Conservation (phyloP, 208 protist genomes). For the Angomonas desouzai region DNA sequence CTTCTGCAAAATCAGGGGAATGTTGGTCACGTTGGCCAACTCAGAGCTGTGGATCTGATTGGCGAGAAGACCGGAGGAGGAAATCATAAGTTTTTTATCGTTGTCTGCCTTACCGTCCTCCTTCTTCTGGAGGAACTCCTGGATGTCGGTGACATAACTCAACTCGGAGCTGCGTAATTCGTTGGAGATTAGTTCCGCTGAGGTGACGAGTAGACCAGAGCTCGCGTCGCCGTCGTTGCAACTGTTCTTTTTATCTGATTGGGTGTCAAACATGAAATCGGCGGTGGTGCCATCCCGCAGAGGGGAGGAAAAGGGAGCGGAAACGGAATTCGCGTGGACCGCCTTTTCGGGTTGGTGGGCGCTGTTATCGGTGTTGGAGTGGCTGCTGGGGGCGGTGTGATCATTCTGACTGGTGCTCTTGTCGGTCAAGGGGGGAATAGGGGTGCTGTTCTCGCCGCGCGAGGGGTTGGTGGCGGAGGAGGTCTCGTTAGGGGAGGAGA, state of each 20-base stretch:
- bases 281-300: background rate
- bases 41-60: background rate
- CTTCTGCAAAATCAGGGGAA: background rate
- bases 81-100: background rate
- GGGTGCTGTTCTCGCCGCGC: background rate
- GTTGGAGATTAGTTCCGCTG: too few species aligned
- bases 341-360: too few species aligned
- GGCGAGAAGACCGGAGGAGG: background rate
- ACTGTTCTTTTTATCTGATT: background rate
- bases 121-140: too few species aligned
- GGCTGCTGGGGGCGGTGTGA: background rate
- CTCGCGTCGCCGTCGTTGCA: background rate
- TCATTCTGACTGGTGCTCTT: background rate
- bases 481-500: background rate
- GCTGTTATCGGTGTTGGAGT: background rate
- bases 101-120: too few species aligned
- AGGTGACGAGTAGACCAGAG: too few species aligned
- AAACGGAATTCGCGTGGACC: background rate
- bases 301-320: background rate
- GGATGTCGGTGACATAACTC: too few species aligned
- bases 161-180: too few species aligned
- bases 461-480: background rate
- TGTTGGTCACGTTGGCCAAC: background rate
- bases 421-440: background rate
- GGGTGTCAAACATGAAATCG: background rate